These are phyloP conservation scores for Lactifluus echinatus DNA, from an alignment of 768 basidiomycete species.

Conservation along the genomic window DNA sequence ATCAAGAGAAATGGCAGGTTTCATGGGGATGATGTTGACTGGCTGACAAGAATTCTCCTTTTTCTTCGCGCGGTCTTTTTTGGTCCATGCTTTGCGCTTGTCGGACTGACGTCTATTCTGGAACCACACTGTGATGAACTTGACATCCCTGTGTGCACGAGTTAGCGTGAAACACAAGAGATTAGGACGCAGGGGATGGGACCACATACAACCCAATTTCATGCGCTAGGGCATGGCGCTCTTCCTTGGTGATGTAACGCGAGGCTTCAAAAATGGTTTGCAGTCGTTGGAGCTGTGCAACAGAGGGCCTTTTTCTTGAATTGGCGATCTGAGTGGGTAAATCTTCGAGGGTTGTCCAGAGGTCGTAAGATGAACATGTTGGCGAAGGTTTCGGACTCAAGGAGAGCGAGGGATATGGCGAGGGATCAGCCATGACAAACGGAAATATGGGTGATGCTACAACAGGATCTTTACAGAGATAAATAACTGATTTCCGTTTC, in stretches of 20 bases:
- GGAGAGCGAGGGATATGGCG: slow-evolving; percentile 1
- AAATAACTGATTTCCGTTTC: neutral
- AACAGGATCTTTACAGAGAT: slow-evolving; percentile 2
- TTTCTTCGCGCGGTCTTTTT: slow-evolving; percentile 15
- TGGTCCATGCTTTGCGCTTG: slow-evolving; percentile 20
- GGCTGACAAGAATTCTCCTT: slow-evolving; percentile 11
- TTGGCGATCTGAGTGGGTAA: neutral
- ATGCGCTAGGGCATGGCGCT: slow-evolving; percentile 1
- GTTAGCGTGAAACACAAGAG: neutral
- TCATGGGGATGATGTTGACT: slow-evolving; percentile 16
- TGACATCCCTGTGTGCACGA: slow-evolving; percentile 8
- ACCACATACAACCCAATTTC: slow-evolving; percentile 5
- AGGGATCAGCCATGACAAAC: neutral
- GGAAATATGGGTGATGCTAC: neutral
- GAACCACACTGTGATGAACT: slow-evolving; percentile 19
- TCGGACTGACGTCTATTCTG: slow-evolving; percentile 19
- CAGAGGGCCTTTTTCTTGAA: slow-evolving; percentile 4
- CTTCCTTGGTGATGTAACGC: slow-evolving; percentile 9
- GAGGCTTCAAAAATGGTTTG: slow-evolving; percentile 8
- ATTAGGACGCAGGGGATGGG: neutral
- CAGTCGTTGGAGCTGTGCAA: slow-evolving; percentile 8
- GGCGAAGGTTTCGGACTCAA: neutral
- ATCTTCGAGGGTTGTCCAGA: neutral
- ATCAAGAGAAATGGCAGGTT: slow-evolving; percentile 39
- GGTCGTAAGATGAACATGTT: neutral